A percentile compares a stretch with the other conserved stretches of the same genome.
Evolutionary conservation across 1,284 basidiomycete genomes (phyloP).

Genomic region (Pascua sp.): DNA sequence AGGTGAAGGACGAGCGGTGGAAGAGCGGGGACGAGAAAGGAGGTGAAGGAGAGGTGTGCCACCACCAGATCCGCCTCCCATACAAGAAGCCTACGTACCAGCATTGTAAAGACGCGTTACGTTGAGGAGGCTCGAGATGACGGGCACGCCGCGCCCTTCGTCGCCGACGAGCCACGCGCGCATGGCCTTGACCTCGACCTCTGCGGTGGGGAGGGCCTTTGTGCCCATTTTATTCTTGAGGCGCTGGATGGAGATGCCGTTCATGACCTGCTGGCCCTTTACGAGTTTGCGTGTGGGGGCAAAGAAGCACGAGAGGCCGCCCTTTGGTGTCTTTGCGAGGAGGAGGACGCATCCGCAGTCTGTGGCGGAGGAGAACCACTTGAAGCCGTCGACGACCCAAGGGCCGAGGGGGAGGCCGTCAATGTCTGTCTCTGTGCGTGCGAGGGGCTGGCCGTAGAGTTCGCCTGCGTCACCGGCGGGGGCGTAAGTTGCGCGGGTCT

Average conservation of each 20-base stretch:
- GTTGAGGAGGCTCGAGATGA: slow-evolving; percentile 68
- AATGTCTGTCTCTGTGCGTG: slow-evolving; percentile 5
- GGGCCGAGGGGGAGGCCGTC: slow-evolving; percentile 18
- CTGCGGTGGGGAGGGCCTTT: slow-evolving; percentile 69
- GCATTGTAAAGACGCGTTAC: slow-evolving; percentile 64
- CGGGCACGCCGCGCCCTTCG: slow-evolving; percentile 63
- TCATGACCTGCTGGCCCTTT: slow-evolving; percentile 48
- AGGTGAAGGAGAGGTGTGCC: too few relatives aligned
- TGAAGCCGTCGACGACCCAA: slow-evolving; percentile 61
- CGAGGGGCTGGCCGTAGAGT: too few relatives aligned
- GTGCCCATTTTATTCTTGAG: slow-evolving; percentile 79
- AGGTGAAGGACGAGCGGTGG: background rate
- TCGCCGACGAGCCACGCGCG: slow-evolving; percentile 65
- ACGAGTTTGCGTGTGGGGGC: slow-evolving; percentile 54
- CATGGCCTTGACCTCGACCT: slow-evolving; percentile 62
- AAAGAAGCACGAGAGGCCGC: slow-evolving; percentile 67
- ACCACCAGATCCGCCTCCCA: too few relatives aligned
- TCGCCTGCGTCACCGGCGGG: background rate
- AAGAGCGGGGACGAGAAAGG: background rate
- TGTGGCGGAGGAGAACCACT: slow-evolving; percentile 80
- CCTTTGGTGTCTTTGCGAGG: slow-evolving; percentile 11
- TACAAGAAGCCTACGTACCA: background rate
- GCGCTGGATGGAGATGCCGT: slow-evolving; percentile 68
- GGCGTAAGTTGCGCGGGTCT: slow-evolving; percentile 53
- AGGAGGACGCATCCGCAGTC: slow-evolving; percentile 49